Percentiles rank a stretch among this genome's conserved stretches.
Conservation (phyloP, 2,329 filamentous ascomycete genomes). For the Claviceps pusilla region DNA sequence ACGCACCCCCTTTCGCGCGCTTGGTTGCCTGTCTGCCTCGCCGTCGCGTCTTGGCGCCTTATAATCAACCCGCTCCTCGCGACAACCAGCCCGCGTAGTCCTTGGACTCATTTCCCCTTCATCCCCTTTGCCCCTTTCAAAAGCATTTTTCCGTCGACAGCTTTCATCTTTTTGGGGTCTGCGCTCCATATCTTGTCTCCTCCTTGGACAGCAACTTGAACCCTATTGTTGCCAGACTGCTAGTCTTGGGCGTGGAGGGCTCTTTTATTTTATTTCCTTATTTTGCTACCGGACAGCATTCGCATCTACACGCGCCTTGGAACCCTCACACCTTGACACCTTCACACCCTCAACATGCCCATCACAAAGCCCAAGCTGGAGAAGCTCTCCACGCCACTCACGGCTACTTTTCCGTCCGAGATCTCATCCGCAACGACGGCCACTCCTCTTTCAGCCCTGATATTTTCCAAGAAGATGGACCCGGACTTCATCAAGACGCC, state of each 20-base stretch:
- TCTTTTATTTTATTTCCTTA: background rate
- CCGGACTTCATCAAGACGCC: conserved; percentile 63
- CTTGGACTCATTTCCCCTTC: background rate
- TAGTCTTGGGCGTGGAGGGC: background rate
- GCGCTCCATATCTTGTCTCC: background rate
- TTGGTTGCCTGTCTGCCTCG: background rate
- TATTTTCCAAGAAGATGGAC: conserved; percentile 24
- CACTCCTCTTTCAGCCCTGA: conserved; percentile 46
- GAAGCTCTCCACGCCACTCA: conserved; percentile 47
- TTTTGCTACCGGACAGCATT: background rate
- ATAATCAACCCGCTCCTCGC: conserved; percentile 5
- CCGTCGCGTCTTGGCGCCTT: conserved; percentile 1
- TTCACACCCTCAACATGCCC: conserved; percentile 26
- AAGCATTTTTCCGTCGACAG: background rate
- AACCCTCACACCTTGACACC: no score
- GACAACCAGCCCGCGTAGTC: background rate
- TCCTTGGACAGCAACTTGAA: background rate
- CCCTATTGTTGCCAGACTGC: background rate
- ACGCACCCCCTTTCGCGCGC: background rate
- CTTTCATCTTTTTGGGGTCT: background rate
- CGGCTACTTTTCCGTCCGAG: conserved; percentile 46
- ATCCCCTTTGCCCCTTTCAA: background rate
- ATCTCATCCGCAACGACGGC: conserved; percentile 48
- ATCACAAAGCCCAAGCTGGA: conserved; percentile 43
- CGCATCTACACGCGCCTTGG: background rate